These are phyloP conservation scores for Saccharomycopsis amapae DNA, from an alignment of 805 yeast species.

Conservation along the genomic window DNA sequence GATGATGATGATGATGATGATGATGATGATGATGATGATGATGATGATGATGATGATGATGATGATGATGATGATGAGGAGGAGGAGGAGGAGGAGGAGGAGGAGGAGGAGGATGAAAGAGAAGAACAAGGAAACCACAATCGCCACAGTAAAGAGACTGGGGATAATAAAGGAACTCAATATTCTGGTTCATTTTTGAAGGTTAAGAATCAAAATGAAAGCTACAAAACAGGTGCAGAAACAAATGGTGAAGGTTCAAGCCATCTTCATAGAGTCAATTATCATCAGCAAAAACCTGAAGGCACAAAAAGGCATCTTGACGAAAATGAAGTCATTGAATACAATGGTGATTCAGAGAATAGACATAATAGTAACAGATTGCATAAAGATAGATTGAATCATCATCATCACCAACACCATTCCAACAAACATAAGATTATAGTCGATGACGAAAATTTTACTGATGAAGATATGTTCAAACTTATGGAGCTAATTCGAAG, in stretches of 20 bases:
- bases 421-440: background rate
- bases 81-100: too few species aligned
- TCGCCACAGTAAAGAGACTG: background rate
- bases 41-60: background rate
- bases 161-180: background rate
- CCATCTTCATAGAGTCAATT: too few species aligned
- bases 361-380: background rate
- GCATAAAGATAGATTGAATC: background rate
- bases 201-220: background rate
- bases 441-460: slow-evolving; percentile 22
- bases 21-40: background rate
- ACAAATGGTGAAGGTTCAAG: too few species aligned
- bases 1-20: background rate
- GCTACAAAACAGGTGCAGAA: background rate
- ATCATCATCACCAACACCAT: slow-evolving; percentile 4
- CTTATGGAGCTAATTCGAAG: slow-evolving; percentile 47
- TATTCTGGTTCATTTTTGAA: background rate
- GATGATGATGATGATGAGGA: background rate
- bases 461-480: slow-evolving; percentile 45
- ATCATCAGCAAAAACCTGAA: too few species aligned
- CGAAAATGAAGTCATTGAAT: too few species aligned
- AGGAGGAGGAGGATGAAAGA: background rate
- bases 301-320: too few species aligned
- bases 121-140: background rate
- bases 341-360: background rate